Base-by-base conservation (phyloP, 805 yeast species). In the Sugiyamaella qingdaonensis region DNA sequence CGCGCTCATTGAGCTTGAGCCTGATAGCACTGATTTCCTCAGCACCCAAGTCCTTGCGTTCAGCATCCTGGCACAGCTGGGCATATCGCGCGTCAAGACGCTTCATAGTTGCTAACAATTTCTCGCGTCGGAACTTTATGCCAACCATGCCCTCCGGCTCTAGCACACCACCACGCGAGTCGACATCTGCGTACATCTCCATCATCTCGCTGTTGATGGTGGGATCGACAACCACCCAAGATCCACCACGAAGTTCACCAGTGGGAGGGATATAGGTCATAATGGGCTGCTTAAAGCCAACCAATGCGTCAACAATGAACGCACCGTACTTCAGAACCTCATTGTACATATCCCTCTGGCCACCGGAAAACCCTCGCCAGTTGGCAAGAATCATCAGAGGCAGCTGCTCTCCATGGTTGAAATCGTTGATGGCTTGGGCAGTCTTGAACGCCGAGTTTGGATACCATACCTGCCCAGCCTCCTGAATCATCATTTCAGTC, bases 311-410 rank as follows among this genome's bases (percentile, higher is more conserved):
- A 59, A 94, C 99, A 73, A 94, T 94, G 72, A 79, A 89, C 2
- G 98, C 84, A 69, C 99, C 99, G 69, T 88, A 94, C 73, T 94
- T 94, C 76, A 94, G 84, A 43, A 94, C 95, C 76, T 94, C 99
- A 66, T 91, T 89, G 80, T 86, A 95, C 99, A 94, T 94, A 73
- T 94, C 99, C 70, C 97, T 88, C 78, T 94, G 99, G 71, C 99
- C 99, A 78, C 99, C 99, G 61, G 97, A 89, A 84, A 94, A 94
- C 67, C 99, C 99, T 84, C 99, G 88, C 99, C 99, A 94, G 81
- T 94, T 94, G 55, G 99, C 99, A 63, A 94, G 76, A 61, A 94
- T 89, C 95, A 94, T 88, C 72, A 94, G 78, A 59, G 99, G 99
- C 67, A 94, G 79, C 73, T 91, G 92, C 73, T 94, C 99, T 78